phyloP scores from a whole-genome alignment of 2,329 filamentous ascomycete genomes.

The Fusarium brachygibbosum region DNA sequence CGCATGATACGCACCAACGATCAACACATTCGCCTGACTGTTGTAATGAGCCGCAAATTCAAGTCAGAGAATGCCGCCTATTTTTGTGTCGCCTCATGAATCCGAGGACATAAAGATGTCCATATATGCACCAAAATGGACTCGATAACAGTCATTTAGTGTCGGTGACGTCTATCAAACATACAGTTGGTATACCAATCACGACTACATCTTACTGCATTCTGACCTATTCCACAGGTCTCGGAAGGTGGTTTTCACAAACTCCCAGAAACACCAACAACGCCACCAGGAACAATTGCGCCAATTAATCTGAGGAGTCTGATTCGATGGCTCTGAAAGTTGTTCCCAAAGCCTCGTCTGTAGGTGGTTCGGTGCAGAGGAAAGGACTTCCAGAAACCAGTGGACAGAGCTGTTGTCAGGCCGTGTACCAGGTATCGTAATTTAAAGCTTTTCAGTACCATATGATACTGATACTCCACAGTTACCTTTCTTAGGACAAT shows the following conservation, averaged over 20 bases:
- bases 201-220: background rate
- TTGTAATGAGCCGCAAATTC: conserved; percentile 8
- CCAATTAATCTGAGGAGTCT: background rate
- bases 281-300: background rate
- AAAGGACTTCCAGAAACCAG: background rate
- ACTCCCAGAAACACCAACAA: conserved; percentile 16
- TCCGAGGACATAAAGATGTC: conserved; percentile 26
- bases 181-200: background rate
- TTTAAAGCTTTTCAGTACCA: background rate
- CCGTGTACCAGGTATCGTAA: conserved; percentile 18
- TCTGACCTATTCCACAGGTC: conserved; percentile 5
- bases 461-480: conserved; percentile 4
- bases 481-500: background rate
- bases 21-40: conserved; percentile 12
- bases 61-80: conserved; percentile 3
- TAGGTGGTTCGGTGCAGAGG: conserved; percentile 8
- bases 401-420: conserved; percentile 16
- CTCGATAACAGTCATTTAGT: background rate
- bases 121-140: conserved; percentile 2
- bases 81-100: background rate
- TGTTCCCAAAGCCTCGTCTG: conserved; percentile 3
- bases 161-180: background rate
- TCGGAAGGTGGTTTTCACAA: background rate
- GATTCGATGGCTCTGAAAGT: conserved; percentile 9
- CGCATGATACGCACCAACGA: background rate